Evolutionary conservation across 495 filamentous ascomycete species (phyloP), one percentile per base, ranked within the genome.

Genomic region (Podospora tetraspora): DNA sequence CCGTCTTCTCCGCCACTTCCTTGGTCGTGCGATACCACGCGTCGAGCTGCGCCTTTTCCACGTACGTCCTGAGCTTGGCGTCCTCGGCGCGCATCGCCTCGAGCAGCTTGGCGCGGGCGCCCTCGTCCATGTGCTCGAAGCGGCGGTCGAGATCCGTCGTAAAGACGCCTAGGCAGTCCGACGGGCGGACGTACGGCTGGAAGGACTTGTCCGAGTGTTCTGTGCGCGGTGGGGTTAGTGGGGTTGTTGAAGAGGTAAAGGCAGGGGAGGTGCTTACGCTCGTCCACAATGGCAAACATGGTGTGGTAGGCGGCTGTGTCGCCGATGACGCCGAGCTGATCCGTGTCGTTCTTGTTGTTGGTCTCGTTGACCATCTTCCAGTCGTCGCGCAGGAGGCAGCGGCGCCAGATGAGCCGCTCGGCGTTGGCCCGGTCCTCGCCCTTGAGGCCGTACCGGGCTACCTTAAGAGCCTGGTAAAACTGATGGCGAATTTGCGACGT

Each of bases 401-500:
- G 87, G 70, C 93, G 87, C 93, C 93, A 97, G 65, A 96, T 89
- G 29, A 94, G 82, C 43, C 86, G 88, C 70, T 90, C 85, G 57
- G 88, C 78, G 61, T 87, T 81, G 56, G 82, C 76, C 37, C 85
- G 84, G 2, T 84, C 84, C 16, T 82, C 79, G 25, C 81, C 79
- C 69, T 84, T 81, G 23, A 82, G 82, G 57, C 85, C 82, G 52
- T 85, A 80, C 62, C 83, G 82, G 9, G 94, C 83, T 1, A 90
- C 88, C 57, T 86, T 83, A 60, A 96, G 80, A 57, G 93, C 92
- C 29, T 89, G 76, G 73, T 86, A 90, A 74, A 93, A 96, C 70
- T 90, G 84, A 64, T 83, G 77, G 23, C 76, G 74, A 25, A 81
- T 79, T 3, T 52, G 73, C 70, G 27, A 79, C 72, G 59, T 64